These are phyloP conservation scores for Dothideomycetes sp. DNA, from an alignment of 2,329 filamentous ascomycete genomes.

Conservation along the genomic window DNA sequence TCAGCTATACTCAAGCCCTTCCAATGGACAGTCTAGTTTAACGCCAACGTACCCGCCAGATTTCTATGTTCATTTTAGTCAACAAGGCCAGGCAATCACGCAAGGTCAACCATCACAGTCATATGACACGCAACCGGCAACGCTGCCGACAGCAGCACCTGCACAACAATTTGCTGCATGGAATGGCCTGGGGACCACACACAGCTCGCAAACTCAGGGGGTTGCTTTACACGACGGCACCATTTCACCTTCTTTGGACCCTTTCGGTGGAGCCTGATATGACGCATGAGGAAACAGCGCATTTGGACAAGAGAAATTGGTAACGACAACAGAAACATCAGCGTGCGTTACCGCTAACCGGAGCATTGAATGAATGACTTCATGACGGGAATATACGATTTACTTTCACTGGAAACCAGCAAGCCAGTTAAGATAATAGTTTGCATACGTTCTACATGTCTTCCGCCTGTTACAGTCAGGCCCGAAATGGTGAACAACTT, in stretches of 20 bases:
- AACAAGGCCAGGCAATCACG: neutral
- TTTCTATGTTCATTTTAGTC: constrained; percentile 3
- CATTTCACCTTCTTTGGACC: neutral
- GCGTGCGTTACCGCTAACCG: too few species aligned
- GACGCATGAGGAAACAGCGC: too few species aligned
- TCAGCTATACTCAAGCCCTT: too few species aligned
- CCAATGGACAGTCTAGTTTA: constrained; percentile 2
- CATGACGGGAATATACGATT: too few species aligned
- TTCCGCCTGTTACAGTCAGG: too few species aligned
- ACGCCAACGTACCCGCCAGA: constrained; percentile 7
- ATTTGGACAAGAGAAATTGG: too few species aligned
- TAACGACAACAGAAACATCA: too few species aligned
- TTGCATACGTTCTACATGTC: too few species aligned
- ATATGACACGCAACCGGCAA: neutral
- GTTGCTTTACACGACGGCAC: neutral
- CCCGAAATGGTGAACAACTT: too few species aligned
- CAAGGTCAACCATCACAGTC: neutral
- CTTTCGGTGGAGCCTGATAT: neutral
- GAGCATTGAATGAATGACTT: too few species aligned
- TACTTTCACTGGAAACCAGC: too few species aligned
- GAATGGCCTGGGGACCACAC: neutral
- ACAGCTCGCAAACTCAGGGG: neutral
- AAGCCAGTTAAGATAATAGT: too few species aligned
- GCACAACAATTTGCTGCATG: constrained; percentile 1
- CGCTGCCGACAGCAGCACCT: neutral